Evolutionary conservation across 1,284 basidiomycete genomes (phyloP), one percentile per base, ranked within the genome.

Genomic region (Marasmius fiardii): DNA sequence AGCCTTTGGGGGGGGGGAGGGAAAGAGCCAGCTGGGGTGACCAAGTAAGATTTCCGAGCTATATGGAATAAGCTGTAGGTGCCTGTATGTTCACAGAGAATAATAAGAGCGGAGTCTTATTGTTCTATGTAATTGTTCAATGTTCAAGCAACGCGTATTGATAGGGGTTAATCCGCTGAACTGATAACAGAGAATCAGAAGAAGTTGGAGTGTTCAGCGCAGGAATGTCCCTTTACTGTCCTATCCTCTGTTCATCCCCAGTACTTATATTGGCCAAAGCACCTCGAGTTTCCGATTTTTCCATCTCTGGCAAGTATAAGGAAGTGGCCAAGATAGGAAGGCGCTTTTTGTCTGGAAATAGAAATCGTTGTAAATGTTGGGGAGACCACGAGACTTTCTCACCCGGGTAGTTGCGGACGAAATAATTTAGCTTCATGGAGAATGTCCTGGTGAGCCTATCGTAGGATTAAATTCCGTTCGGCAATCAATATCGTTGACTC

Each of bases 1-100:
- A n/a, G 47, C 24, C 2, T 12, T 28, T 31, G 2, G 26, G 26
- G 28, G 47, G 31, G 20, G 16, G 24, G 47, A n/a, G 28, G 26
- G 26, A 49, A 49, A 33, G 47, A 49, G 47, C 47, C 47, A 49
- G 47, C 47, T 49, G 18, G 31, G 47, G 47, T 12, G n/a, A 18
- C 8, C 24, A 20, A 26, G 26, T 31, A 31, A n/a, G 26, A 18
- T 31, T 31, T 14, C 47, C 47, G 26, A 26, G 26, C 26, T 49
- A 41, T 49, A 49, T 49, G 31, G 11, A 20, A 20, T 24, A n/a
- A 26, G 16, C 26, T 21, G 44, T 47, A 47, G 18, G 24, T 10
- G 44, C n/a, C 21, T 47, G 44, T 47, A 26, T 47, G 24, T 47
- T 24, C 44, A 47, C 44, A 20, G 10, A 26, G 23, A 10, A 26